Evolutionary conservation across 768 basidiomycete species (phyloP).

Genomic region (Kwoniella heveanensis): DNA sequence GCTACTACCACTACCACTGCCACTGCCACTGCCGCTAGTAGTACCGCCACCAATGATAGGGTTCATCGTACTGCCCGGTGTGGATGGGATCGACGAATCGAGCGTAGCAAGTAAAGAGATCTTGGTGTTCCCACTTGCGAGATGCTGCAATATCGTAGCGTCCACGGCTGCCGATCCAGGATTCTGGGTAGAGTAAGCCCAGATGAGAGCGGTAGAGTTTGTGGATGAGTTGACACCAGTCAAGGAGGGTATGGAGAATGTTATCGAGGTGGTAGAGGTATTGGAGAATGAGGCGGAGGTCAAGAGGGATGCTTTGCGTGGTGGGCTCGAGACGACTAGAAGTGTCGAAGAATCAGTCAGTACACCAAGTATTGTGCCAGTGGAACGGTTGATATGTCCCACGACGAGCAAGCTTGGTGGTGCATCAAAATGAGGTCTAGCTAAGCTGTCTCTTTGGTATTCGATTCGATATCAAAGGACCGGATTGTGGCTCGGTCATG

Average conservation of each 20-base stretch:
- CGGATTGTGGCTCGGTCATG: not conserved
- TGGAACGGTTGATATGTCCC: constrained; percentile 27
- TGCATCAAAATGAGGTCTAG: not conserved
- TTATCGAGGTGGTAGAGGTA: constrained; percentile 33
- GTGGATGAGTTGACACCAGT: constrained; percentile 1
- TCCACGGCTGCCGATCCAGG: constrained; percentile 60
- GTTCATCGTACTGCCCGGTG: constrained; percentile 4
- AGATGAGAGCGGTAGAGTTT: constrained; percentile 61
- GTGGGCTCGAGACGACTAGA: constrained; percentile 57
- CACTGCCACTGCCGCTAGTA: constrained; percentile 6
- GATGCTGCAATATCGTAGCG: constrained; percentile 37
- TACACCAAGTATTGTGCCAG: not conserved
- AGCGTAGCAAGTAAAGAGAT: constrained; percentile 9
- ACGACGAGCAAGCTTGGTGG: no score
- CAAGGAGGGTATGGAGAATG: constrained; percentile 40
- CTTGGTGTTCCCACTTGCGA: constrained; percentile 17
- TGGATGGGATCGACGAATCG: not conserved
- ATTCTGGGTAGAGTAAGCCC: constrained; percentile 62
- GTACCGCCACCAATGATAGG: not conserved
- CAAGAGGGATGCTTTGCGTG: constrained; percentile 62
- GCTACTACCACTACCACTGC: not conserved
- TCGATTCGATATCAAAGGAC: not conserved
- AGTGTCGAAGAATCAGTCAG: constrained; percentile 27
- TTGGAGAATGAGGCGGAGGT: constrained; percentile 55
- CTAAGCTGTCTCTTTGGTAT: no score